Evolutionary conservation across 2,329 filamentous ascomycete species (phyloP), one percentile per base, ranked within the genome.

Genomic region (Passalora sequoiae): DNA sequence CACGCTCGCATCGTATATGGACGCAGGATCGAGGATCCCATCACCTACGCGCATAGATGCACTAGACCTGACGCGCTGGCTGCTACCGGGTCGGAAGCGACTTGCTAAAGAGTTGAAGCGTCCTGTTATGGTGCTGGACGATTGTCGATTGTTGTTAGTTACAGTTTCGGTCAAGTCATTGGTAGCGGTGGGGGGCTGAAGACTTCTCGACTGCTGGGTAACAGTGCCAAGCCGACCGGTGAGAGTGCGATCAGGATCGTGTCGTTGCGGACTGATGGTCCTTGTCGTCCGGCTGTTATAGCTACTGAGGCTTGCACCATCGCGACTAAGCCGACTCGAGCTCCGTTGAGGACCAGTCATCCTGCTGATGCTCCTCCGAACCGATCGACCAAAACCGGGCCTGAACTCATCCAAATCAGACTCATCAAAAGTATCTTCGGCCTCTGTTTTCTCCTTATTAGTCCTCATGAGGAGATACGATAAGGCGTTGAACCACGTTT

Each of bases 401-500:
- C 94, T 94, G 69, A 96, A 95, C 62, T 96, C 92, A 28, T 76
- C 72, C 27, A 80, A 69, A 47, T 82, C 79, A 39, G 78, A 76
- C 38, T 72, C 58, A 4, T 70, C 81, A 50, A 86, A 76, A 28
- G 68, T 65, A 32, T 77, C 70, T 39, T 78, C 75, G n/a, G 72
- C 76, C 40, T 63, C 58, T 4, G 43, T 43, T 66, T 42, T 64
- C 36, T 72, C 70, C 12, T 75, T 66, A 19, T 67, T 71, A 22
- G 80, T 89, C 33, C 89, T 82, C 21, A 95, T 75, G 25, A 97
- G 76, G 10, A 98, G 77, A 63, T 98, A 98, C 1, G 88, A 94
- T 42, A 98, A 74, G 0, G 92, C 89, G 60, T 97, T 97, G 75
- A 92, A 95, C 92, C 92, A 98, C 1, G 89, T 97, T 70, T 98